Conservation (phyloP, 2,329 filamentous ascomycete species). For the Daldinia sp. region DNA sequence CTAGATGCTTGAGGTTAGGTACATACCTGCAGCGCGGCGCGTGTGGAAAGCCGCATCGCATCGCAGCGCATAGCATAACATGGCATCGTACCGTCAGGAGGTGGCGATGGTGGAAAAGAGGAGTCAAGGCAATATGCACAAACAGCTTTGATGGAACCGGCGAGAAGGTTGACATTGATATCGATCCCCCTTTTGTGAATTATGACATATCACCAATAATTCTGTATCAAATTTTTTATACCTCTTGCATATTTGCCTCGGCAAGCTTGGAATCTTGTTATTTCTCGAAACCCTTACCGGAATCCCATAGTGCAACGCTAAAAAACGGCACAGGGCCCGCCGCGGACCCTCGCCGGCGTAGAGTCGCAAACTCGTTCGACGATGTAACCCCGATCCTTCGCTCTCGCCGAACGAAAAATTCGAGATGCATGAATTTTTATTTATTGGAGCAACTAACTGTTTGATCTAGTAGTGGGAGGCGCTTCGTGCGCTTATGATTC, state of each 20-base stretch:
- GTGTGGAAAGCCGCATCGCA: conserved; percentile 4
- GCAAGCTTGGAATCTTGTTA: not conserved
- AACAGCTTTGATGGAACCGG: not conserved
- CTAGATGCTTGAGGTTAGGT: not conserved
- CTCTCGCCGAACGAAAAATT: not conserved
- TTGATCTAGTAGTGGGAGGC: not conserved
- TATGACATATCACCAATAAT: conserved; percentile 1
- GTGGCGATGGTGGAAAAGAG: not conserved
- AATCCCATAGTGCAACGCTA: conserved; percentile 23
- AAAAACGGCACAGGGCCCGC: not conserved
- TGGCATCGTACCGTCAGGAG: conserved; percentile 1
- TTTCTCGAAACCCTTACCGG: conserved; percentile 22
- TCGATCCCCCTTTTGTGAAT: not conserved
- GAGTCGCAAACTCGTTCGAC: not conserved
- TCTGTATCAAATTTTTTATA: not conserved
- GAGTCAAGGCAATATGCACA: not conserved
- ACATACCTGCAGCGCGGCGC: not conserved
- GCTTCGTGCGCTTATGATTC: not conserved
- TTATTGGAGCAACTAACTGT: not conserved
- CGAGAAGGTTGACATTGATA: not conserved
- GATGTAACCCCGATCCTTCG: conserved; percentile 28
- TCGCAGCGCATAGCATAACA: too few relatives aligned
- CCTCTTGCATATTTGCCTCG: not conserved
- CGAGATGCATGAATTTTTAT: not conserved
- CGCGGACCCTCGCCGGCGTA: conserved; percentile 3